Conservation (phyloP, 495 filamentous ascomycete genomes). For the Bombardia bombarda region DNA sequence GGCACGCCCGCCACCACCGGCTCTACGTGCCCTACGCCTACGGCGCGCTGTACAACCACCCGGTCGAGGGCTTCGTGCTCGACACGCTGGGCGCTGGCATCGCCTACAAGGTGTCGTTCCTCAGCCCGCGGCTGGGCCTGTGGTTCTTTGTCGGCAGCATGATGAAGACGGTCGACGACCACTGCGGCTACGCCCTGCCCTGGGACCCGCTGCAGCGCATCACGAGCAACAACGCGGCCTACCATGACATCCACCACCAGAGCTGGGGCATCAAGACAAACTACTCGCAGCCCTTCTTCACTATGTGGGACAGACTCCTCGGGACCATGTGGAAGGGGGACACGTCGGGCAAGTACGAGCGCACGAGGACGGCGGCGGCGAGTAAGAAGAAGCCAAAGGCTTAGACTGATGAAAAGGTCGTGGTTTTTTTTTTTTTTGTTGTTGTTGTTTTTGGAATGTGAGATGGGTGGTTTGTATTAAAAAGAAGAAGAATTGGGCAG, state of each 20-base stretch:
- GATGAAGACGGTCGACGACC: slow-evolving; percentile 95
- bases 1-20: slow-evolving; percentile 91
- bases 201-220: slow-evolving; percentile 90
- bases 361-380: slow-evolving; percentile 28
- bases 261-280: slow-evolving; percentile 94
- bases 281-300: slow-evolving; percentile 77
- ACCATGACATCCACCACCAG: slow-evolving; percentile 97
- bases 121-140: slow-evolving; percentile 74
- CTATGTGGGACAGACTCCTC: slow-evolving; percentile 69
- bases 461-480: too few species aligned
- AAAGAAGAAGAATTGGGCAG: too few species aligned
- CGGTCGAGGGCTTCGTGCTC: slow-evolving; percentile 83
- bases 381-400: slow-evolving; percentile 24
- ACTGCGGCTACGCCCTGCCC: slow-evolving; percentile 91
- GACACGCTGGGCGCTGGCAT: slow-evolving; percentile 82
- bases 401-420: too few species aligned
- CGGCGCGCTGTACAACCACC: slow-evolving; percentile 94
- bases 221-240: slow-evolving; percentile 86
- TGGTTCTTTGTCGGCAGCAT: slow-evolving; percentile 77
- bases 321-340: slow-evolving; percentile 69
- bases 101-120: slow-evolving; percentile 66
- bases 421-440: too few species aligned
- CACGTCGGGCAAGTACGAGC: slow-evolving; percentile 31
- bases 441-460: too few species aligned
- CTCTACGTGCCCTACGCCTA: slow-evolving; percentile 97